phyloP scores from a whole-genome alignment of 257 asterid species.

The Hygrophila difformis region DNA sequence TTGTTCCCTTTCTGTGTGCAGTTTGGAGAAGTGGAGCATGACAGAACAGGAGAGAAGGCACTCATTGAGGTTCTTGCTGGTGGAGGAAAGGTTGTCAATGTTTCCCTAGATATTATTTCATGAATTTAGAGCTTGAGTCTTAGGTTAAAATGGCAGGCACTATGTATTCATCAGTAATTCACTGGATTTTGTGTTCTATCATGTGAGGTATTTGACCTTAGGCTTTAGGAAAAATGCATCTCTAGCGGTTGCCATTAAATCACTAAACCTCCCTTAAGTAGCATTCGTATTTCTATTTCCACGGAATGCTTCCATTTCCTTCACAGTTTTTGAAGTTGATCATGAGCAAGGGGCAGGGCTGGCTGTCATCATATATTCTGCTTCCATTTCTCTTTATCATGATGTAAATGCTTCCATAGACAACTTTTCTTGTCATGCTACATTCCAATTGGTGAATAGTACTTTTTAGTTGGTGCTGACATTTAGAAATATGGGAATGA shows the following conservation, averaged over 20 bases:
- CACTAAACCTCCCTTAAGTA: constrained; percentile 3
- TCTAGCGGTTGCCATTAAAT: neutral
- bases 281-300: constrained; percentile 4
- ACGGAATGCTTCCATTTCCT: constrained; percentile 5
- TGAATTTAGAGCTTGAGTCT: constrained; percentile 8
- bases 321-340: constrained; percentile 9
- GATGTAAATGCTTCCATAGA: constrained; percentile 11
- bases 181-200: constrained; percentile 1
- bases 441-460: constrained; percentile 6
- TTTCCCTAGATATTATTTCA: constrained; percentile 17
- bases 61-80: constrained; percentile 83
- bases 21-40: constrained; percentile 51
- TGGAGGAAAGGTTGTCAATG: constrained; percentile 86
- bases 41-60: constrained; percentile 47
- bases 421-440: neutral
- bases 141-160: constrained; percentile 7
- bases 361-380: neutral
- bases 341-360: constrained; percentile 4
- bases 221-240: constrained; percentile 6
- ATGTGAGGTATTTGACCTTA: constrained; percentile 2
- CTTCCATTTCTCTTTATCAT: neutral
- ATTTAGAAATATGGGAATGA: constrained; percentile 4
- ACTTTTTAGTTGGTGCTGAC: constrained; percentile 6
- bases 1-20: constrained; percentile 40
- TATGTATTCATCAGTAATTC: neutral